Evolutionary conservation across 345 rosid species (phyloP), one percentile per base, ranked within the genome.

Genomic region (Dovyalis caffra): DNA sequence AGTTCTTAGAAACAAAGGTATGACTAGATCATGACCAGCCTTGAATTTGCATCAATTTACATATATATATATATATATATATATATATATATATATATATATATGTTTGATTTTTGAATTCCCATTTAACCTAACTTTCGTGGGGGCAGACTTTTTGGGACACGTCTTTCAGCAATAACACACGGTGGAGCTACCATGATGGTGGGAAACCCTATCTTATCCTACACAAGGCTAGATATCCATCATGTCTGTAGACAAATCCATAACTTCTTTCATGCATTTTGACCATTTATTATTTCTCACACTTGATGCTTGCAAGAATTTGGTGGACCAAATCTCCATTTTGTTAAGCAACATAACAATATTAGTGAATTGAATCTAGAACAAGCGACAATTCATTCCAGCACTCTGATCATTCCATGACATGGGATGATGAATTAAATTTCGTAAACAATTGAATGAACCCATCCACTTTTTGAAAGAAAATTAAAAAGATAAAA

Each of bases 141-240:
- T 68, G 71, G 78, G 78, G 56, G 25, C 56, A 37, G 62, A 32
- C 2, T 61, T 10, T 25, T 31, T 15, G 51, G 45, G 60, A 64
- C 57, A 64, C 33, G 74, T 64, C 49, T 37, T 32, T 34, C 18
- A 73, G 18, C 31, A 21, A 18, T 9, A 32, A 65, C 62, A 64
- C 38, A 45, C 23, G 34, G 53, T 2, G 0, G 60, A 76, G 57
- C 49, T 66, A 62, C 35, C 18, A 66, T 71, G 21, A 61, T 77
- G 68, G 28, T 32, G 70, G 33, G 47, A 73, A 49, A 23, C 70
- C 82, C 23, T 76, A 79, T 76, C 80, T 60, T 68, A 74, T 75
- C 77, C 10, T 66, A 1, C 14, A 2, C 28, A 45, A 8, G 58
- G 47, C 34, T 37, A 57, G 70, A 72, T 58, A 11, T 10, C 79